Evolutionary conservation across 768 basidiomycete genomes (phyloP).

Genomic region (Boletus tomentosulus): DNA sequence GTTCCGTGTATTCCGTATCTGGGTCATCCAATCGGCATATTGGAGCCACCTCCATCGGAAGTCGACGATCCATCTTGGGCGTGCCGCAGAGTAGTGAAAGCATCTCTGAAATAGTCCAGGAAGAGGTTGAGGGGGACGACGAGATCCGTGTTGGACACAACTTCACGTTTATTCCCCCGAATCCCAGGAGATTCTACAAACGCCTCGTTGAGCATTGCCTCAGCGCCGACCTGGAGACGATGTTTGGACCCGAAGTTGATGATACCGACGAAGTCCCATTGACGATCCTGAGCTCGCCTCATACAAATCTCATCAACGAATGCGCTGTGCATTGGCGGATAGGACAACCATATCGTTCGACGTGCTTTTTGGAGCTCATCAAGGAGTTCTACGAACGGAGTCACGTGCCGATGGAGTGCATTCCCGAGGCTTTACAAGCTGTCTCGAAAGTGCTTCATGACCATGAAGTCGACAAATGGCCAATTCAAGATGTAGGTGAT

Average conservation of each 20-base stretch:
- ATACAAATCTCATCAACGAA: constrained; percentile 82
- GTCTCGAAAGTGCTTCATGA: constrained; percentile 70
- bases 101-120: constrained; percentile 33
- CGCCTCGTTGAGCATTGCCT: constrained; percentile 82
- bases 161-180: constrained; percentile 90
- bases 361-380: constrained; percentile 82
- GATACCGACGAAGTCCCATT: constrained; percentile 94
- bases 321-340: constrained; percentile 91
- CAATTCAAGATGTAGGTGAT: constrained; percentile 69
- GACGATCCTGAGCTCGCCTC: constrained; percentile 76
- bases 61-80: constrained; percentile 56
- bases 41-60: constrained; percentile 64
- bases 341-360: constrained; percentile 67
- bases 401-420: constrained; percentile 91
- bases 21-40: constrained; percentile 41
- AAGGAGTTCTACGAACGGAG: constrained; percentile 83
- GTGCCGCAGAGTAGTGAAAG: constrained; percentile 28
- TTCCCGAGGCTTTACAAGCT: constrained; percentile 81
- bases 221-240: constrained; percentile 78
- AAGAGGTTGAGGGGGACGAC: constrained; percentile 55
- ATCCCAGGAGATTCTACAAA: constrained; percentile 81
- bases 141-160: constrained; percentile 68
- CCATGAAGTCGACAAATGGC: constrained; percentile 71
- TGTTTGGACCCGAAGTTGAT: constrained; percentile 88
- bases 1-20: constrained; percentile 49